Conservation (phyloP, 805 yeast genomes). For the Hyphopichia homilentoma region DNA sequence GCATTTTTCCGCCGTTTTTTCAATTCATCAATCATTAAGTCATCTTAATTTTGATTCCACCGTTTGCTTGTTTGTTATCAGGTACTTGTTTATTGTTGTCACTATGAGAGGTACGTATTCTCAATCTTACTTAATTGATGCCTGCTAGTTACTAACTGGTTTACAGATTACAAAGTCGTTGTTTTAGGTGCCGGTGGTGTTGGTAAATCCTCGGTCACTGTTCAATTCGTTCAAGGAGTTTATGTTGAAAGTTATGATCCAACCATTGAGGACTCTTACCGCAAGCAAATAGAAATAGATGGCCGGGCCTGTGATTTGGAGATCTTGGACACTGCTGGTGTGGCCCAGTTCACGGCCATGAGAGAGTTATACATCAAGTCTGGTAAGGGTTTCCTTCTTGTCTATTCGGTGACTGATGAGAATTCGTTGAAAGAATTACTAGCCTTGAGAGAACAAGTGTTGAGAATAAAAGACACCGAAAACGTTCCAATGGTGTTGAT, state of each 20-base stretch:
- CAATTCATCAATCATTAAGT: too few relatives aligned
- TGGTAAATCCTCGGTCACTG: constrained; percentile 91
- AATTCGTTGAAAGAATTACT: constrained; percentile 71
- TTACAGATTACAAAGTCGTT: constrained; percentile 76
- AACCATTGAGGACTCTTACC: constrained; percentile 92
- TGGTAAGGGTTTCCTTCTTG: constrained; percentile 70
- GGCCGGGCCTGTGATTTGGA: constrained; percentile 85
- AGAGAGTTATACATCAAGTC: constrained; percentile 82
- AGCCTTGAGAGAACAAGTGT: constrained; percentile 78
- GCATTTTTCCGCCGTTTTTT: too few relatives aligned
- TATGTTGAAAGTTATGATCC: constrained; percentile 93
- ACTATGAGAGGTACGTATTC: too few relatives aligned
- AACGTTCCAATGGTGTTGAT: constrained; percentile 86
- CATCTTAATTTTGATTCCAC: too few relatives aligned
- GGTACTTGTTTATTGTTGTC: too few relatives aligned
- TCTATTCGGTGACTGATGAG: constrained; percentile 57
- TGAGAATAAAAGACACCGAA: constrained; percentile 71
- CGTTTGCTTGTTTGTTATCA: too few relatives aligned
- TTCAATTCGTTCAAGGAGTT: constrained; percentile 86
- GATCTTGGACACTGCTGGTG: constrained; percentile 59
- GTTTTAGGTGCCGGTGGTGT: constrained; percentile 97
- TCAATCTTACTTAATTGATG: too few relatives aligned
- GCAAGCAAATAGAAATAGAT: constrained; percentile 84
- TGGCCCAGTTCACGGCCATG: constrained; percentile 93
- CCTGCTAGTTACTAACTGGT: too few relatives aligned